phyloP scores from a whole-genome alignment of 768 basidiomycete genomes.

The Hydnomerulius pinastri region DNA sequence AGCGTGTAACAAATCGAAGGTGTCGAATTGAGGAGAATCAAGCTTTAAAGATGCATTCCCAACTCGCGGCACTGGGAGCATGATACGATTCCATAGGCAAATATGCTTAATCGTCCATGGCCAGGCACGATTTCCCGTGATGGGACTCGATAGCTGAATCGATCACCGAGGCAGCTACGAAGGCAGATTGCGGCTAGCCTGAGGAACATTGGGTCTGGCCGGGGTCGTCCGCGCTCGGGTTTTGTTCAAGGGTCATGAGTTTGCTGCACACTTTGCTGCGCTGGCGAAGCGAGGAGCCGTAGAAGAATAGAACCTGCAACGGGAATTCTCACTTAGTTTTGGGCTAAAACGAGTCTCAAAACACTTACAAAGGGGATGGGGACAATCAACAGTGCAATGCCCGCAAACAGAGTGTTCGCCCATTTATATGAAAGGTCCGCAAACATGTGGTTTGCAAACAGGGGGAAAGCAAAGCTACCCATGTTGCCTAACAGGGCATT shows the following conservation, averaged over 20 bases:
- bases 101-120: constrained; percentile 7
- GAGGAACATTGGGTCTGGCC: neutral
- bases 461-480: constrained; percentile 53
- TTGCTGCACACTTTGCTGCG: constrained; percentile 22
- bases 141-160: neutral
- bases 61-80: neutral
- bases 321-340: neutral
- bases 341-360: neutral
- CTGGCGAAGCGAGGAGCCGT: constrained; percentile 29
- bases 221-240: neutral
- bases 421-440: constrained; percentile 54
- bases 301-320: constrained; percentile 31
- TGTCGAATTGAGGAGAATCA: too few relatives aligned
- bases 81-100: constrained; percentile 5
- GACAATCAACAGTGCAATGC: constrained; percentile 51
- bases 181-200: neutral
- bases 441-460: constrained; percentile 65
- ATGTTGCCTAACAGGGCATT: constrained; percentile 43
- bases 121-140: constrained; percentile 10
- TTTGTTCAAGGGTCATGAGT: constrained; percentile 10
- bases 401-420: constrained; percentile 56
- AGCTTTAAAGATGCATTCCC: too few relatives aligned
- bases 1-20: too few relatives aligned
- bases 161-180: neutral
- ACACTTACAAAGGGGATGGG: constrained; percentile 56